Conservation (phyloP, 2,329 filamentous ascomycete species). For the Malbranchea zuffiana region DNA sequence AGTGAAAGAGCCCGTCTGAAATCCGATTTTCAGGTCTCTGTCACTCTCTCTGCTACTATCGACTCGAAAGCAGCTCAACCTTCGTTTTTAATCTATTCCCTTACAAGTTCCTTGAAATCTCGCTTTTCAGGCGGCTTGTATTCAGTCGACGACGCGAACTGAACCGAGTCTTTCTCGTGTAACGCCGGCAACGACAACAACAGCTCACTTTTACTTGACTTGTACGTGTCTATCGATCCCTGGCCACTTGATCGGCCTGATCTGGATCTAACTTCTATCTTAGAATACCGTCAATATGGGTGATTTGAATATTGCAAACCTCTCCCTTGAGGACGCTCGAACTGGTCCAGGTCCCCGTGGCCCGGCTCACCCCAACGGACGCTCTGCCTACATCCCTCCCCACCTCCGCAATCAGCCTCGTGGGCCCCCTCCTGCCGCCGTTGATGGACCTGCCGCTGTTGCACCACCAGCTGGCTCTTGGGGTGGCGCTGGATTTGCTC, state of each 20-base stretch:
- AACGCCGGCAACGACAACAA: too few relatives aligned
- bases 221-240: too few relatives aligned
- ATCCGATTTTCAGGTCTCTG: neutral
- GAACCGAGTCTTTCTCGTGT: too few relatives aligned
- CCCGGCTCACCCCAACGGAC: slow-evolving; percentile 37
- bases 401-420: slow-evolving; percentile 43
- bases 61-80: too few relatives aligned
- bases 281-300: slow-evolving; percentile 31
- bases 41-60: slow-evolving; percentile 3
- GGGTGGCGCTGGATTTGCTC: slow-evolving; percentile 23
- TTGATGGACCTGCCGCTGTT: slow-evolving; percentile 30
- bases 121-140: neutral
- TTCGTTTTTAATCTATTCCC: too few relatives aligned
- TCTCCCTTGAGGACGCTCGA: slow-evolving; percentile 52
- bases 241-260: neutral
- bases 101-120: neutral
- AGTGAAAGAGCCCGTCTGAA: too few relatives aligned
- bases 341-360: slow-evolving; percentile 39
- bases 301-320: slow-evolving; percentile 46
- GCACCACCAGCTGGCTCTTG: slow-evolving; percentile 20
- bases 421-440: slow-evolving; percentile 24
- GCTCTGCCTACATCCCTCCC: slow-evolving; percentile 55
- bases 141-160: neutral
- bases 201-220: too few relatives aligned
- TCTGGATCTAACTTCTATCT: neutral